Evolutionary conservation across 768 basidiomycete genomes (phyloP).

Genomic region (Lactarius sp.): DNA sequence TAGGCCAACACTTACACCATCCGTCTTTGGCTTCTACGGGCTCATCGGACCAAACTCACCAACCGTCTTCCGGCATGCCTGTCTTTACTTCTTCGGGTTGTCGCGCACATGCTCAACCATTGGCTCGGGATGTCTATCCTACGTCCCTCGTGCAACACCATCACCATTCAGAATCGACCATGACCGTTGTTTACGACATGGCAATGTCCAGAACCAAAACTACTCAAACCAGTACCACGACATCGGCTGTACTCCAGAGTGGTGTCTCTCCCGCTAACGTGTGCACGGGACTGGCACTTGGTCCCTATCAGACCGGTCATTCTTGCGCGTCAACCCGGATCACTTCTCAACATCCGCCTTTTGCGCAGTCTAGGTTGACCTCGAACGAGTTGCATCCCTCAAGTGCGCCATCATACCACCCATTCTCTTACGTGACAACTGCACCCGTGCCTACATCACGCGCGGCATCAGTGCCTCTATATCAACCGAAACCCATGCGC

Average conservation of each 20-base stretch:
- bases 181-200: not conserved
- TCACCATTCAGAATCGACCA: conserved; percentile 5
- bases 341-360: not conserved
- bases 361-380: not conserved
- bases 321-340: not conserved
- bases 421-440: not conserved
- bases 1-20: not conserved
- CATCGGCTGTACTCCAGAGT: conserved; percentile 2
- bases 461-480: conserved; percentile 1
- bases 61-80: not conserved
- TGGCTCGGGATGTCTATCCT: not conserved
- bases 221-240: not conserved
- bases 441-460: not conserved
- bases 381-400: not conserved
- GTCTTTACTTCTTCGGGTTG: not conserved
- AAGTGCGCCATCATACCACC: not conserved
- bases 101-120: not conserved
- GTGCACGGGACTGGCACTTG: not conserved
- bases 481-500: conserved; percentile 20
- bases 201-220: conserved; percentile 2
- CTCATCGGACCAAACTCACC: not conserved
- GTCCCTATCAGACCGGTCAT: not conserved
- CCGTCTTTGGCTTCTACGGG: not conserved
- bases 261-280: not conserved
- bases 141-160: not conserved